These are phyloP conservation scores for Tylopilus vinaceipallidus DNA, from an alignment of 768 basidiomycete genomes.

Conservation along the genomic window DNA sequence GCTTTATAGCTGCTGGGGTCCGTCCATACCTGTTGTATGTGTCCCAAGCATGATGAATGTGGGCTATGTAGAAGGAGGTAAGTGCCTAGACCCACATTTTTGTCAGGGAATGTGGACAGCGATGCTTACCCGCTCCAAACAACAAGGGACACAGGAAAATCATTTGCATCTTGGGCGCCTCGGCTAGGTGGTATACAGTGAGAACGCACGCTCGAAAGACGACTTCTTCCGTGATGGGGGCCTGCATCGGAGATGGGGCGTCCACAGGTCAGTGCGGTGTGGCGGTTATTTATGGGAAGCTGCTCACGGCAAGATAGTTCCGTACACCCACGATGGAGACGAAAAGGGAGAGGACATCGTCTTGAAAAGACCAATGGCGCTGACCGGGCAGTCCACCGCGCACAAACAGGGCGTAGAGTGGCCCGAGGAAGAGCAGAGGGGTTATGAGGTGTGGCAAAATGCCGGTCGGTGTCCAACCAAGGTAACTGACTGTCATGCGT, in stretches of 20 bases:
- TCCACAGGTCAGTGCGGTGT: not conserved
- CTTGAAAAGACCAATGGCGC: constrained; percentile 42
- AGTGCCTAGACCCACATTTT: constrained; percentile 2
- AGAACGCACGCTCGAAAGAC: constrained; percentile 88
- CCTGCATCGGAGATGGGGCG: constrained; percentile 43
- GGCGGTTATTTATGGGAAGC: not conserved
- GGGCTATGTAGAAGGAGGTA: constrained; percentile 51
- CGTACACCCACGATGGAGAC: constrained; percentile 58
- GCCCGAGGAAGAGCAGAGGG: constrained; percentile 75
- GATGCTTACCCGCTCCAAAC: constrained; percentile 78
- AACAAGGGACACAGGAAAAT: constrained; percentile 80
- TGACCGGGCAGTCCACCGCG: constrained; percentile 53
- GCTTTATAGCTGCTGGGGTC: constrained; percentile 58
- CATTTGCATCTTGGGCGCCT: constrained; percentile 52
- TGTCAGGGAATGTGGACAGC: not conserved
- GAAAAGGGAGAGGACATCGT: constrained; percentile 41
- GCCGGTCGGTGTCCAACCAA: constrained; percentile 37
- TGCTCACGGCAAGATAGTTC: constrained; percentile 59
- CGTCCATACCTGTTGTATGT: constrained; percentile 73
- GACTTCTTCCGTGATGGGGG: constrained; percentile 88
- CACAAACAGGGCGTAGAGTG: constrained; percentile 60
- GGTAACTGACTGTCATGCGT: constrained; percentile 35
- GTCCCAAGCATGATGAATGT: constrained; percentile 92
- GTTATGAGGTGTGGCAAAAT: constrained; percentile 60
- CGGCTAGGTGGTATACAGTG: constrained; percentile 66